Base-by-base conservation (phyloP, 106 monocot genomes). In the Dioscorea alata region DNA sequence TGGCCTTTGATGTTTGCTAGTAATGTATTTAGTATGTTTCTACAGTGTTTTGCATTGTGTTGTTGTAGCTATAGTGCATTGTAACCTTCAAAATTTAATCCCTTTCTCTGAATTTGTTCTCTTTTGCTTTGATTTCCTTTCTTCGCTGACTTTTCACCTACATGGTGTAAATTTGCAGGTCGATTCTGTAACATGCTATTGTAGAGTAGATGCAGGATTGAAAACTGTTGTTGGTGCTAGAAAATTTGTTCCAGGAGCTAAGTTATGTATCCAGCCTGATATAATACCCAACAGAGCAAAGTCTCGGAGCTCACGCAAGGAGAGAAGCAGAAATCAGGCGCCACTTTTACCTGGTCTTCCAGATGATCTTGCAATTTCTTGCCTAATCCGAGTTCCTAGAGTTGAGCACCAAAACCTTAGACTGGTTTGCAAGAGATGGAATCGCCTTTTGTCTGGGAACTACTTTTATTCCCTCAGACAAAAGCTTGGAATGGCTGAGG, bases 281-380 rank as follows among this genome's bases (percentile, higher is more conserved):
- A 72, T 78, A 7, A 53, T 16, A 19, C 72, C 78, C 0, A 60
- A 31, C 17, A 64, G 72, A n/a, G 25, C 65, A 13, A 78, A 31
- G 33, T 19, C 71, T 12, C 50, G 65, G 20, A 78, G 66, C 50
- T 60, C 59, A 60, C 67, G 78, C 14, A 64, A 42, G 57, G 78
- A 71, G 53, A 66, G 71, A 23, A 24, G n/a, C 51, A 66, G 59
- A 34, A 67, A 12, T 19, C 67, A 72, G 24, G 48, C 59, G 25
- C 78, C 78, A 31, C 53, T 78, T 10, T 50, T 78, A 18, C 71
- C 72, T 9, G 78, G 78, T 50, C 78, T 78, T 61, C 78, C 78
- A 10, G 76, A 76, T 76, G 76, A 76, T 57, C 76, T 76, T 49
- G 76, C 76, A 9, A 64, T 76, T 64, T 12, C 63, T 50, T 76